These are phyloP conservation scores for Colletotrichum sp. DNA, from an alignment of 2,329 filamentous ascomycete genomes.

Conservation along the genomic window DNA sequence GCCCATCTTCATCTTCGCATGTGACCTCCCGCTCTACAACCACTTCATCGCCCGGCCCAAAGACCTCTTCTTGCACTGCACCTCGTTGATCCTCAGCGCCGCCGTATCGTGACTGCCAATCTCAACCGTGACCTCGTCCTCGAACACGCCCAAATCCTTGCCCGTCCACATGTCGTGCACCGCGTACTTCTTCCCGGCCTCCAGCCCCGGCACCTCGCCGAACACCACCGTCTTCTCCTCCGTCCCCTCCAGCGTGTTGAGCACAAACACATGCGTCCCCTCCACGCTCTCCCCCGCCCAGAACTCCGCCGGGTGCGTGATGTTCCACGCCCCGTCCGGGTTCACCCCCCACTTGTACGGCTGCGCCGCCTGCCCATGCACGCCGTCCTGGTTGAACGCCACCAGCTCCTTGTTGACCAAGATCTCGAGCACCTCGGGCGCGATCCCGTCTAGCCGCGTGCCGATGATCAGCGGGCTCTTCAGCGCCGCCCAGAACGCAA, in stretches of 20 bases:
- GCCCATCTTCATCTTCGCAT: background rate
- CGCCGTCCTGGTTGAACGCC: slow-evolving; percentile 51
- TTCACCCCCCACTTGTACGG: slow-evolving; percentile 56
- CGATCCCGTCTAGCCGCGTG: slow-evolving; percentile 41
- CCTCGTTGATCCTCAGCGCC: slow-evolving; percentile 27
- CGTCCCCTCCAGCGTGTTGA: slow-evolving; percentile 45
- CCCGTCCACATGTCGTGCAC: slow-evolving; percentile 54
- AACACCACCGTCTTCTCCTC: slow-evolving; percentile 42
- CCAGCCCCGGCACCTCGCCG: slow-evolving; percentile 47
- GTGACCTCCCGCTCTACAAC: background rate
- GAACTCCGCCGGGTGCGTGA: slow-evolving; percentile 51
- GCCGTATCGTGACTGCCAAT: slow-evolving; percentile 41
- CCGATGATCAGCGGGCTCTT: slow-evolving; percentile 57
- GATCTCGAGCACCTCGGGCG: slow-evolving; percentile 39
- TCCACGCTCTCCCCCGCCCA: slow-evolving; percentile 48
- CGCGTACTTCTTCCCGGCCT: slow-evolving; percentile 32
- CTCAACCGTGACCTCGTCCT: slow-evolving; percentile 28
- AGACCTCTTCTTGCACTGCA: slow-evolving; percentile 15
- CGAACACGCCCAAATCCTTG: slow-evolving; percentile 40
- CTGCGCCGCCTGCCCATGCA: slow-evolving; percentile 43
- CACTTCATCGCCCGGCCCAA: background rate
- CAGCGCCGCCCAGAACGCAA: slow-evolving; percentile 56
- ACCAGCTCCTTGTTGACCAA: slow-evolving; percentile 45
- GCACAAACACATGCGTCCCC: slow-evolving; percentile 51
- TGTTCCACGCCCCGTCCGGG: slow-evolving; percentile 53